Percentiles rank a stretch among this genome's conserved stretches.
phyloP scores from a whole-genome alignment of 345 rosid species.

The Rhodomyrtus tomentosa region DNA sequence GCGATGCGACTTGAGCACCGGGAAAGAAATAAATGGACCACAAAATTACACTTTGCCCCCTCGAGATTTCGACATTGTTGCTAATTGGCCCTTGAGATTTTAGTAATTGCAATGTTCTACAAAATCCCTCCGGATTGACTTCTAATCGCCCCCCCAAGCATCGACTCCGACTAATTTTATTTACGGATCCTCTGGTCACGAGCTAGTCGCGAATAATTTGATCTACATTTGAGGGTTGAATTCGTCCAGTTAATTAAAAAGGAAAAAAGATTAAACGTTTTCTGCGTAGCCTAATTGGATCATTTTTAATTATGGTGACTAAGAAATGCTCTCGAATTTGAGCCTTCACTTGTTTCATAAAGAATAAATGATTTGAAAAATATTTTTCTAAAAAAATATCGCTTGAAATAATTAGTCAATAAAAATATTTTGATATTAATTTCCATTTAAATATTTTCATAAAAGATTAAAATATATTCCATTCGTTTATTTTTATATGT shows the following conservation, averaged over 20 bases:
- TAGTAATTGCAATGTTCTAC: background rate
- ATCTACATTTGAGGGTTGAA: background rate
- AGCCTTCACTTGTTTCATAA: fast-evolving
- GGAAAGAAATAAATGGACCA: background rate
- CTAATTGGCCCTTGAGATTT: background rate
- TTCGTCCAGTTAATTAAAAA: background rate
- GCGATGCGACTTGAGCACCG: background rate
- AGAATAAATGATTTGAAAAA: background rate
- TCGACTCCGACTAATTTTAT: background rate
- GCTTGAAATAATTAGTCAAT: background rate
- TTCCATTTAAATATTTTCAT: too few species aligned
- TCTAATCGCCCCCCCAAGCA: background rate
- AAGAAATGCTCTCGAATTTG: background rate
- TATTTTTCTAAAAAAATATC: too few species aligned
- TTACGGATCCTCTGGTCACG: background rate
- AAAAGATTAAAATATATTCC: too few species aligned
- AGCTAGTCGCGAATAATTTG: background rate
- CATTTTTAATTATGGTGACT: background rate
- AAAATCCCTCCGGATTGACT: background rate
- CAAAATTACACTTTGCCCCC: background rate
- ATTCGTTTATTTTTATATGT: too few species aligned
- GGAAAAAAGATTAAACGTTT: fast-evolving
- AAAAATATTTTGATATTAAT: too few species aligned
- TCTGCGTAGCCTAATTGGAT: background rate
- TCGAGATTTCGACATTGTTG: background rate